Conservation (phyloP, 176 grass and related monocot species). For the Cenchrus fungigraminus region DNA sequence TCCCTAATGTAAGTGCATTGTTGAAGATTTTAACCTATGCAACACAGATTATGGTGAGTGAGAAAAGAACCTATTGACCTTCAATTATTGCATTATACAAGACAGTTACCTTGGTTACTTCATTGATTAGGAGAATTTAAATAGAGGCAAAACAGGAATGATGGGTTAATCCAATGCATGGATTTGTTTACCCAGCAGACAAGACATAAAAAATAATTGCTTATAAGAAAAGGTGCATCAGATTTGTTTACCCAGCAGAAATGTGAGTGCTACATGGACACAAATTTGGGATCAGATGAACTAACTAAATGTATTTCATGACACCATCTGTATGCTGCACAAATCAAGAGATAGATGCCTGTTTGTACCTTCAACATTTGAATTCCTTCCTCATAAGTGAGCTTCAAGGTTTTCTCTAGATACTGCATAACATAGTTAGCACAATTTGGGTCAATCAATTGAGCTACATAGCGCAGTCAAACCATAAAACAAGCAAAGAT, state of each 20-base stretch:
- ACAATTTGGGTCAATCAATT: constrained; percentile 18
- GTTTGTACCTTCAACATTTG: constrained; percentile 88
- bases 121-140: neutral
- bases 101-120: neutral
- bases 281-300: neutral
- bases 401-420: constrained; percentile 80
- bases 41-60: neutral
- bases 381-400: constrained; percentile 83
- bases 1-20: neutral
- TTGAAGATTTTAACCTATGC: neutral
- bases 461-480: neutral
- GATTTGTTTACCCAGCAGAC: neutral
- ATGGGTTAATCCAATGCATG: neutral
- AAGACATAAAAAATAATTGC: neutral
- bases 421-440: constrained; percentile 66
- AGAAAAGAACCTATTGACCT: neutral
- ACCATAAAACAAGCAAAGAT: constrained; percentile 12
- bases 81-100: neutral
- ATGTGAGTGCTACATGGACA: neutral
- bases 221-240: neutral
- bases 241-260: neutral
- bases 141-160: neutral
- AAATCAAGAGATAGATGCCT: neutral
- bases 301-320: neutral
- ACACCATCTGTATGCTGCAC: neutral